Evolutionary conservation across 305 asterid species (phyloP).

Genomic region (Fraxinus xanthoxyloides): DNA sequence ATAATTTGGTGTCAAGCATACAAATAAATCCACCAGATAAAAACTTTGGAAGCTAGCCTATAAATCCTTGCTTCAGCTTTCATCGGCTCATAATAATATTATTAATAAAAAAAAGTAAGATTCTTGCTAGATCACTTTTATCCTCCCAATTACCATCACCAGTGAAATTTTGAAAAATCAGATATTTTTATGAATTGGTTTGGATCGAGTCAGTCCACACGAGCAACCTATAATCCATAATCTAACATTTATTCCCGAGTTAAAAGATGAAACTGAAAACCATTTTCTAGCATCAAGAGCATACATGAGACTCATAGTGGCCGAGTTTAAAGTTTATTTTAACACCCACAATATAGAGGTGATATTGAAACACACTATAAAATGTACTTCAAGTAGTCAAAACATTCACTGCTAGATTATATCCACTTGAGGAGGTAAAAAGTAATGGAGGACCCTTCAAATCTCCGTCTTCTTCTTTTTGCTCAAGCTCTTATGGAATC

Average conservation of each 20-base stretch:
- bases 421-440: not conserved
- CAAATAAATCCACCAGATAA: conserved; percentile 19
- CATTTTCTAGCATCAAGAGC: not conserved
- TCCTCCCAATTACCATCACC: not conserved
- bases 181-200: not conserved
- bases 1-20: conserved; percentile 21
- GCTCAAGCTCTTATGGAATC: not conserved
- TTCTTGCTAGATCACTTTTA: not conserved
- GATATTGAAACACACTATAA: not conserved
- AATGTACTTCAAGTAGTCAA: not conserved
- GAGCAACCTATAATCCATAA: not conserved
- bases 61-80: conserved; percentile 22
- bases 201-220: not conserved
- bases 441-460: not conserved
- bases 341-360: not conserved
- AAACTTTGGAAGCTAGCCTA: conserved; percentile 23
- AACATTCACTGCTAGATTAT: not conserved
- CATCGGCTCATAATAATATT: not conserved
- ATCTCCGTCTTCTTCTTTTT: not conserved
- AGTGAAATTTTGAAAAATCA: not conserved
- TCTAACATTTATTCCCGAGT: not conserved
- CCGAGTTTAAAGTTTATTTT: not conserved
- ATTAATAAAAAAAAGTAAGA: conserved; percentile 12
- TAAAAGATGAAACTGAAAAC: not conserved
- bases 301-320: not conserved